These are phyloP conservation scores for Candolleomyces eurysporus DNA, from an alignment of 768 basidiomycete species.

Conservation along the genomic window DNA sequence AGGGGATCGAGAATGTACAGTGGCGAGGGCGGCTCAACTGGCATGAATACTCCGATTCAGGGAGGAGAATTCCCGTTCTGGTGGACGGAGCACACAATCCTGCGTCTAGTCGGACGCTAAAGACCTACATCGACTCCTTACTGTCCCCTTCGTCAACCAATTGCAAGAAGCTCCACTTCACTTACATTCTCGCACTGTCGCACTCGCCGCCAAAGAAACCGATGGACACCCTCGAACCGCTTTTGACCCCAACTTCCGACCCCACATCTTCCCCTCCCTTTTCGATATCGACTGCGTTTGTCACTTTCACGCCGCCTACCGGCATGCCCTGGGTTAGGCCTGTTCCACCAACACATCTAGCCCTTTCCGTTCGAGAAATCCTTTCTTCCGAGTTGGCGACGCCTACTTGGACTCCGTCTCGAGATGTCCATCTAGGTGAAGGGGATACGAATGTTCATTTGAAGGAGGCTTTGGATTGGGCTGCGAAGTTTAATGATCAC, in stretches of 20 bases:
- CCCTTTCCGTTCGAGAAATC: no score
- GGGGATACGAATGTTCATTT: no score
- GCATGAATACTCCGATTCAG: constrained; percentile 32
- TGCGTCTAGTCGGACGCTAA: constrained; percentile 10
- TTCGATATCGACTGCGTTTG: constrained; percentile 48
- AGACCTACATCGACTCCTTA: not conserved
- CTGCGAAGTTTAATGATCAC: no score
- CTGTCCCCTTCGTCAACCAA: constrained; percentile 10
- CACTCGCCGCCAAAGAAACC: constrained; percentile 86
- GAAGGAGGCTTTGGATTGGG: no score
- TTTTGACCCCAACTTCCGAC: constrained; percentile 44
- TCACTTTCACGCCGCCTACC: constrained; percentile 71
- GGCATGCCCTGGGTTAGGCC: constrained; percentile 94
- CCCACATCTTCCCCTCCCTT: constrained; percentile 17
- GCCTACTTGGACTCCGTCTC: no score
- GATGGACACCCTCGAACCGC: constrained; percentile 62
- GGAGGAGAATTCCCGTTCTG: constrained; percentile 44
- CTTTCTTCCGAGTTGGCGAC: no score
- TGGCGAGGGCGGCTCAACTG: constrained; percentile 91
- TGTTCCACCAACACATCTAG: constrained; percentile 32
- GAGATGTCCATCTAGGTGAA: no score
- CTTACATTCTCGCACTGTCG: constrained; percentile 81
- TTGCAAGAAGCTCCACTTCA: constrained; percentile 37
- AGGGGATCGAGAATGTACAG: constrained; percentile 55
- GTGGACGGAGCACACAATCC: constrained; percentile 95